Conservation (phyloP, 805 yeast species). For the Priceomyces carsonii region DNA sequence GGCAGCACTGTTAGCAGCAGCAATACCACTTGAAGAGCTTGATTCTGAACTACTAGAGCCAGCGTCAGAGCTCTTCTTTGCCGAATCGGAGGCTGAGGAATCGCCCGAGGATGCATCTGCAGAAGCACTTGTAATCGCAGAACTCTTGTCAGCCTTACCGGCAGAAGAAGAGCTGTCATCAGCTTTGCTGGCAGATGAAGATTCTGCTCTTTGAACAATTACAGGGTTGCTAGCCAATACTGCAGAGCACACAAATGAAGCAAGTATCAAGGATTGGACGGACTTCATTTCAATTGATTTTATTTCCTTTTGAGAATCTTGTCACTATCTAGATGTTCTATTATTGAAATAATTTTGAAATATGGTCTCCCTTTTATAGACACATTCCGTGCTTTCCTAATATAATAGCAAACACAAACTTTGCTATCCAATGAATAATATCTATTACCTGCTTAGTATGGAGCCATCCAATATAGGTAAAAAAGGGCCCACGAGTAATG, state of each 20-base stretch:
- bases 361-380: too few species aligned
- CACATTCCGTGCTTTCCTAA: too few species aligned
- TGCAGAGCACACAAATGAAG: slow-evolving; percentile 6
- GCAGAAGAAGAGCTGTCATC: slow-evolving; percentile 6
- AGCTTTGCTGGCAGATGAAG: slow-evolving; percentile 7
- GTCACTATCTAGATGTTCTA: too few species aligned
- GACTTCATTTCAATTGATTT: slow-evolving; percentile 3
- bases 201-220: slow-evolving; percentile 4
- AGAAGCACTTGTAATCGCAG: slow-evolving; percentile 7
- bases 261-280: slow-evolving; percentile 5
- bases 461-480: too few species aligned
- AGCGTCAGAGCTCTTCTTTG: neutral
- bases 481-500: too few species aligned
- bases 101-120: slow-evolving; percentile 3
- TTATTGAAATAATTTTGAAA: too few species aligned
- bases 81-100: slow-evolving; percentile 7
- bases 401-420: too few species aligned
- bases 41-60: slow-evolving; percentile 4
- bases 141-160: neutral
- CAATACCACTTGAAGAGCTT: slow-evolving; percentile 8
- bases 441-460: too few species aligned
- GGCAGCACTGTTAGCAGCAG: slow-evolving; percentile 6
- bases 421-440: too few species aligned
- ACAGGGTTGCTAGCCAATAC: slow-evolving; percentile 3
- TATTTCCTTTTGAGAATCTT: too few species aligned